Percentiles rank a stretch among this genome's conserved stretches.
Evolutionary conservation across 805 yeast species (phyloP).

Genomic region (Metschnikowia cerradonensis): DNA sequence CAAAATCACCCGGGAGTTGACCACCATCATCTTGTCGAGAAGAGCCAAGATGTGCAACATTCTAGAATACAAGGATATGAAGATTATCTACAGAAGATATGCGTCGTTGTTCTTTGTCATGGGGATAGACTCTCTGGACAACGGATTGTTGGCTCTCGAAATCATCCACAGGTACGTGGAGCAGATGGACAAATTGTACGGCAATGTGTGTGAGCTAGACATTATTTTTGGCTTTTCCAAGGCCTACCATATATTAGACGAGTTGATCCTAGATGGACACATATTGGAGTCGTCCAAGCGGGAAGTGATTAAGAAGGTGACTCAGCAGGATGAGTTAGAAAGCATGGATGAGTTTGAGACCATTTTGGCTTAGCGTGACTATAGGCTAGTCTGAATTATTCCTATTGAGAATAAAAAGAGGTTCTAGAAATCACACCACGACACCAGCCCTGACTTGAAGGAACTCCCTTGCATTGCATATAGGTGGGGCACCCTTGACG

Average conservation of each 20-base stretch:
- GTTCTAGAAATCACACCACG: too few relatives aligned
- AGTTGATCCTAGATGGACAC: conserved; percentile 82
- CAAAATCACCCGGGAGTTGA: conserved; percentile 77
- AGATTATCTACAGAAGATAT: conserved; percentile 85
- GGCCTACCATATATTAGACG: conserved; percentile 90
- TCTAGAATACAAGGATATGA: conserved; percentile 77
- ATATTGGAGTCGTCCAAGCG: conserved; percentile 77
- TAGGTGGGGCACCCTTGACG: too few relatives aligned
- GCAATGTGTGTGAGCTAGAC: conserved; percentile 94
- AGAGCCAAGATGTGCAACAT: conserved; percentile 95
- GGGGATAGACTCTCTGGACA: conserved; percentile 78
- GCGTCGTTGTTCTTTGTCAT: conserved; percentile 90
- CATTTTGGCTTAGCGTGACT: conserved; percentile 27
- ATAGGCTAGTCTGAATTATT: not conserved
- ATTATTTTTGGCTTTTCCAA: conserved; percentile 93
- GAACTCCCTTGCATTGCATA: too few relatives aligned
- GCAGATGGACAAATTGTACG: conserved; percentile 92
- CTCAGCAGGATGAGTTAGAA: conserved; percentile 85
- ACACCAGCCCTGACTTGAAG: too few relatives aligned
- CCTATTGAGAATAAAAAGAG: too few relatives aligned
- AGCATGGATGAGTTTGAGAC: conserved; percentile 59
- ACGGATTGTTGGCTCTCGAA: conserved; percentile 83
- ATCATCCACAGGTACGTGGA: conserved; percentile 91
- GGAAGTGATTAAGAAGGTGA: conserved; percentile 72
- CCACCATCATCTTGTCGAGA: conserved; percentile 79